Evolutionary conservation across 805 yeast genomes (phyloP).

Genomic region (Pichia insulana): DNA sequence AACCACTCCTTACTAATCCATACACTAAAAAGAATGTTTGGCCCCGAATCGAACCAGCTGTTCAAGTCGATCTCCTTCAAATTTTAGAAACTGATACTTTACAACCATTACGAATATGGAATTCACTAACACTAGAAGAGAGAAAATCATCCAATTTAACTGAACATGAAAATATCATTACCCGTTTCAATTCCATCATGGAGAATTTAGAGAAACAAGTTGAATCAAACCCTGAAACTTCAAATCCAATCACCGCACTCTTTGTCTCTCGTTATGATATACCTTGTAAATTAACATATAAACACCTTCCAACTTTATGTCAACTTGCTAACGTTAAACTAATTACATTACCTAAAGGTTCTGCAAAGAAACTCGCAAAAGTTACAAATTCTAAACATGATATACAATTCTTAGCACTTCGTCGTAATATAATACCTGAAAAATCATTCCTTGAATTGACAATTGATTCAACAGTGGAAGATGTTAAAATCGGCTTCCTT

Average conservation of each 20-base stretch:
- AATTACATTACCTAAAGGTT: slow-evolving; percentile 49
- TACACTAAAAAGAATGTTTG: slow-evolving; percentile 36
- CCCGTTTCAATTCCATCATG: slow-evolving; percentile 53
- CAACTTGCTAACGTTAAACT: slow-evolving; percentile 46
- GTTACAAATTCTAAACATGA: slow-evolving; percentile 11
- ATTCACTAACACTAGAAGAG: slow-evolving; percentile 18
- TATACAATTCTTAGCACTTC: slow-evolving; percentile 11
- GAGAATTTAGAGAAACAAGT: slow-evolving; percentile 38
- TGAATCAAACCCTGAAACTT: slow-evolving; percentile 5
- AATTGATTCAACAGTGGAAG: slow-evolving; percentile 16
- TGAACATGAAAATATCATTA: slow-evolving; percentile 17
- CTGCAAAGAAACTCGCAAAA: slow-evolving; percentile 15
- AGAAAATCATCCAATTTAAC: slow-evolving; percentile 17
- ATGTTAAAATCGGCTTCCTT: slow-evolving; percentile 21
- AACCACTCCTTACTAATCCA: slow-evolving; percentile 59
- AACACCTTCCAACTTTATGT: slow-evolving; percentile 51
- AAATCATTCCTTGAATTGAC: slow-evolving; percentile 12
- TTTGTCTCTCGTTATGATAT: slow-evolving; percentile 46
- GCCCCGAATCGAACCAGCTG: slow-evolving; percentile 32
- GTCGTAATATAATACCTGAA: slow-evolving; percentile 10
- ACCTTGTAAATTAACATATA: slow-evolving; percentile 38
- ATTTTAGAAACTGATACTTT: slow-evolving; percentile 10
- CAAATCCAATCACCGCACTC: slow-evolving; percentile 29
- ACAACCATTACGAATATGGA: slow-evolving; percentile 14
- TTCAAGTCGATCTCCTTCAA: slow-evolving; percentile 26